These are phyloP conservation scores for Boechera retrofracta DNA, from an alignment of 345 rosid species.

Conservation along the genomic window DNA sequence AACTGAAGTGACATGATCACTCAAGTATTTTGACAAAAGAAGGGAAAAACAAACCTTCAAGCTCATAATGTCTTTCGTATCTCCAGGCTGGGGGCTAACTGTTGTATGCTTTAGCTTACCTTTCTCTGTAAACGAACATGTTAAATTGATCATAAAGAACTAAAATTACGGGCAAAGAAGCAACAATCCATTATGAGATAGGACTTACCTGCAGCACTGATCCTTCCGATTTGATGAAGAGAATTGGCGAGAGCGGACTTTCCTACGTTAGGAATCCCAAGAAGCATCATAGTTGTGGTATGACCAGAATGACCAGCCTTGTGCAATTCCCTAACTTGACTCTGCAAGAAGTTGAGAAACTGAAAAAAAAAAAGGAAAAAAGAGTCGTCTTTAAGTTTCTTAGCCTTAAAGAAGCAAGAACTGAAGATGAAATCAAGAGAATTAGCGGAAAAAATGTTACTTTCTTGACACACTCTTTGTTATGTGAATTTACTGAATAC, in stretches of 20 bases:
- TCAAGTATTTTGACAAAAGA: neutral
- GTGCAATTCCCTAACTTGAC: slow-evolving; percentile 62
- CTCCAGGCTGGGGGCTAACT: slow-evolving; percentile 83
- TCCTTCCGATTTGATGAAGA: slow-evolving; percentile 86
- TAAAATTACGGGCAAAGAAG: neutral
- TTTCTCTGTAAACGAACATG: slow-evolving; percentile 56
- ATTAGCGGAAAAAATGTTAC: slow-evolving; percentile 34
- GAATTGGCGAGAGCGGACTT: slow-evolving; percentile 84
- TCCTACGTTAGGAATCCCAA: slow-evolving; percentile 88
- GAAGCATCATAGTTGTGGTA: slow-evolving; percentile 69
- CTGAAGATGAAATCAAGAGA: slow-evolving; percentile 5
- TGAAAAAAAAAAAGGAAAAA: slow-evolving; percentile 33
- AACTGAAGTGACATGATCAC: neutral
- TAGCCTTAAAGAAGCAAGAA: neutral
- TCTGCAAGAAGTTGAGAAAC: slow-evolving; percentile 83
- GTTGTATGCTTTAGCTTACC: slow-evolving; percentile 77
- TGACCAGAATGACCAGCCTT: slow-evolving; percentile 50
- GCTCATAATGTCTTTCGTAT: slow-evolving; percentile 84
- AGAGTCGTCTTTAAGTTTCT: neutral
- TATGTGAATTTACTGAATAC: slow-evolving; percentile 77
- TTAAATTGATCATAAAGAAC: neutral
- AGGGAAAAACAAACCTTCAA: slow-evolving; percentile 59
- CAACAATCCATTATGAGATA: neutral
- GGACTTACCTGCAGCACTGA: slow-evolving; percentile 67
- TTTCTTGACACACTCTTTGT: slow-evolving; percentile 70